These are phyloP conservation scores for Rhododendron vialii DNA, from an alignment of 148 eudicot species.

Conservation along the genomic window DNA sequence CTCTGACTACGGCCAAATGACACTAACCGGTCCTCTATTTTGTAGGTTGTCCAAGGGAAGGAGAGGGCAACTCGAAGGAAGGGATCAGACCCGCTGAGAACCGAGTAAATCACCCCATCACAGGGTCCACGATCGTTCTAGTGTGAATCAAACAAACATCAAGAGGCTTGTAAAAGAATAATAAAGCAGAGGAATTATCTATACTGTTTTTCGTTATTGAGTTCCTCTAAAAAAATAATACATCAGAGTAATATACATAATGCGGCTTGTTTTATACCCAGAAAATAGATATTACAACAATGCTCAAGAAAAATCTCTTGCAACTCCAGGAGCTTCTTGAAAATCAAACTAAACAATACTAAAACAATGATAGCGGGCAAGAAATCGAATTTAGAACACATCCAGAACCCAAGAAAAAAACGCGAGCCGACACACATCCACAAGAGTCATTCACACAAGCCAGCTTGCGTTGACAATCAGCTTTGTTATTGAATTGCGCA, in stretches of 20 bases:
- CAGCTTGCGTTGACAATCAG: background rate
- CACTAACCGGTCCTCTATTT: too few relatives aligned
- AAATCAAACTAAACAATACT: background rate
- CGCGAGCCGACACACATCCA: background rate
- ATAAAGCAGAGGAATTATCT: background rate
- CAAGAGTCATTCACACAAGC: background rate
- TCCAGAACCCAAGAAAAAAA: background rate
- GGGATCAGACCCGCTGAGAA: too few relatives aligned
- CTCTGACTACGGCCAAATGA: too few relatives aligned
- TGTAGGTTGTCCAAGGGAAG: too few relatives aligned
- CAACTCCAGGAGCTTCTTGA: background rate
- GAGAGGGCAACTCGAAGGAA: too few relatives aligned
- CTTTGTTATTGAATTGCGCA: slow-evolving; percentile 41
- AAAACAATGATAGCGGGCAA: background rate
- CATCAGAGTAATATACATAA: background rate
- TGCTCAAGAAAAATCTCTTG: background rate
- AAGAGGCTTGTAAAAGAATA: slow-evolving; percentile 10
- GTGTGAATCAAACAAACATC: slow-evolving; percentile 32
- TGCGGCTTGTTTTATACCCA: background rate
- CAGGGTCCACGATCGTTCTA: background rate
- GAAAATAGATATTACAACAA: background rate
- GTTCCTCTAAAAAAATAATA: background rate
- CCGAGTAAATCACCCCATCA: too few relatives aligned
- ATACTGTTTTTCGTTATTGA: background rate
- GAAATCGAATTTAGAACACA: background rate